Evolutionary conservation across 306 rosid genomes (phyloP).

Genomic region (Rubus parviflorus): DNA sequence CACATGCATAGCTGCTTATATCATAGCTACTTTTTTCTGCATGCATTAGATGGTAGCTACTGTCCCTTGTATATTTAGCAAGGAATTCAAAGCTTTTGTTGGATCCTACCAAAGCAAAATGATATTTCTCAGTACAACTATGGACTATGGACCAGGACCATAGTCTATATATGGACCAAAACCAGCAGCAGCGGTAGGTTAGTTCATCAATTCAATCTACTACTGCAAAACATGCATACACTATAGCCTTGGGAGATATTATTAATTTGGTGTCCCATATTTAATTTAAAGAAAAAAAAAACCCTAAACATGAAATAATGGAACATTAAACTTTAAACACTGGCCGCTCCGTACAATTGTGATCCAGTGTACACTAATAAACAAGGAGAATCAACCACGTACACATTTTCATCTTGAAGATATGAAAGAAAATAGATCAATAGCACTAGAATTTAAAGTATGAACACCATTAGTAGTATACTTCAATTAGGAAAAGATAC

Average conservation of each 20-base stretch:
- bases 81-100: background rate
- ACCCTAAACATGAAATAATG: background rate
- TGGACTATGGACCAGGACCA: too few relatives aligned
- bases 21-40: background rate
- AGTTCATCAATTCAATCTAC: constrained; percentile 1
- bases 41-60: background rate
- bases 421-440: too few relatives aligned
- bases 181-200: background rate
- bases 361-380: too few relatives aligned
- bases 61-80: background rate
- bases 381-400: too few relatives aligned
- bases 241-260: background rate
- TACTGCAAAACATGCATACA: background rate
- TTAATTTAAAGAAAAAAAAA: background rate
- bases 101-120: background rate
- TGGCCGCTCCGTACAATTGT: background rate
- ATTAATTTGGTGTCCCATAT: background rate
- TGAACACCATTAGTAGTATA: background rate
- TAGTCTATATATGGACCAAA: background rate
- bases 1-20: background rate
- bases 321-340: background rate
- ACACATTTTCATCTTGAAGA: too few relatives aligned
- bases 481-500: background rate
- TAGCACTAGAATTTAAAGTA: too few relatives aligned
- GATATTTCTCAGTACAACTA: background rate